These are phyloP conservation scores for Moricandia arvensis DNA, from an alignment of 345 rosid species.

Conservation along the genomic window DNA sequence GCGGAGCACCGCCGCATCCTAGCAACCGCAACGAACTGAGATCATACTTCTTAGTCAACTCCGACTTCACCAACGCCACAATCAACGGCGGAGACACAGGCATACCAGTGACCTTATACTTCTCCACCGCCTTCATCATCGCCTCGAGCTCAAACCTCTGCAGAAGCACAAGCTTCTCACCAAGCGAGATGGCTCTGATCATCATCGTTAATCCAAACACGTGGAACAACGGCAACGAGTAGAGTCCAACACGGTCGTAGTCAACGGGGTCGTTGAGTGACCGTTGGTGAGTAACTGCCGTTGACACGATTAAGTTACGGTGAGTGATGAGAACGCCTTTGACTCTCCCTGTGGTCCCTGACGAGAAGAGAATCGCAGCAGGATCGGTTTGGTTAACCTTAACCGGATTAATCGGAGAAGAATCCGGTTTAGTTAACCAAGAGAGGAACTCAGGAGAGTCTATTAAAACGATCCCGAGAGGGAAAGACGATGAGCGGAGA, in stretches of 20 bases:
- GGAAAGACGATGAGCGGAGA: conserved; percentile 38
- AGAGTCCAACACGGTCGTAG: conserved; percentile 47
- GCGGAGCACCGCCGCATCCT: conserved; percentile 80
- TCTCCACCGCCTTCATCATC: conserved; percentile 57
- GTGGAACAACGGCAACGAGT: conserved; percentile 54
- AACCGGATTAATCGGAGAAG: not conserved
- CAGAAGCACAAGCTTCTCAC: conserved; percentile 45
- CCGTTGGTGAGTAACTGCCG: conserved; percentile 46
- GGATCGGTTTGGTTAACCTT: conserved; percentile 55
- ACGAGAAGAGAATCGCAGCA: conserved; percentile 73
- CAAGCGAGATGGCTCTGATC: conserved; percentile 43
- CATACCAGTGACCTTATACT: conserved; percentile 55
- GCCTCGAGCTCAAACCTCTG: conserved; percentile 56
- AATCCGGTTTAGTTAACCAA: conserved; percentile 30
- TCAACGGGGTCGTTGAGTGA: conserved; percentile 15
- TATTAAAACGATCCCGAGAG: conserved; percentile 47
- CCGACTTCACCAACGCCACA: conserved; percentile 65
- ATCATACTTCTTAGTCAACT: conserved; percentile 60
- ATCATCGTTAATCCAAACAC: conserved; percentile 51
- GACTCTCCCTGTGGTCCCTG: conserved; percentile 78
- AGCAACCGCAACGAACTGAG: conserved; percentile 56
- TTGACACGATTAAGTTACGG: conserved; percentile 63
- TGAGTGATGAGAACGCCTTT: conserved; percentile 73
- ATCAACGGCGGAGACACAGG: conserved; percentile 85
- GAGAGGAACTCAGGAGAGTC: conserved; percentile 81